These are phyloP conservation scores for Vanrija sp. DNA, from an alignment of 1,284 basidiomycete species.

Conservation along the genomic window DNA sequence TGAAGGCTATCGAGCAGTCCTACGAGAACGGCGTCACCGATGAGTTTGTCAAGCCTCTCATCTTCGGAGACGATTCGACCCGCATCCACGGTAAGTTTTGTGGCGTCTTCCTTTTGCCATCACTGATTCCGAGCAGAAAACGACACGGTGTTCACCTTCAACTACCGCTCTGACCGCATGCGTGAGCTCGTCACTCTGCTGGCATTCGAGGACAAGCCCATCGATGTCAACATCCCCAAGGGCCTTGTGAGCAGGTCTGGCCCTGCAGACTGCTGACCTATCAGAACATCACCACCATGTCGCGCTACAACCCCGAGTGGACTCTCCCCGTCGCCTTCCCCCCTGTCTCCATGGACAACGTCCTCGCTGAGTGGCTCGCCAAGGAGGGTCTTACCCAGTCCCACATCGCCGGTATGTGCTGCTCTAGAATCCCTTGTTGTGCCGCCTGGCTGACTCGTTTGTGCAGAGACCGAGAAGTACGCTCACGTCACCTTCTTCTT, in stretches of 20 bases:
- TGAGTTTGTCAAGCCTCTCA: conserved; percentile 90
- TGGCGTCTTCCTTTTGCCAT: conserved; percentile 3
- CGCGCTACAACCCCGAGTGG: conserved; percentile 84
- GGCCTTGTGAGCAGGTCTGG: conserved; percentile 58
- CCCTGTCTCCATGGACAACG: conserved; percentile 83
- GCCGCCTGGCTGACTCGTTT: background rate
- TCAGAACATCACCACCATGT: conserved; percentile 84
- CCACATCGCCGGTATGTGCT: conserved; percentile 67
- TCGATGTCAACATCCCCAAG: conserved; percentile 76
- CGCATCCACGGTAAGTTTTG: conserved; percentile 65
- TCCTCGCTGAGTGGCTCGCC: conserved; percentile 81
- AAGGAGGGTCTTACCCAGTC: conserved; percentile 74
- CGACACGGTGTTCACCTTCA: conserved; percentile 89
- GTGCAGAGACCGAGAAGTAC: conserved; percentile 83
- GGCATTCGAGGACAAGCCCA: conserved; percentile 69
- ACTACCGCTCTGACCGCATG: conserved; percentile 92
- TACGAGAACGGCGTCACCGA: conserved; percentile 81
- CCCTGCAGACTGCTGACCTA: background rate
- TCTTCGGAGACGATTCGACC: conserved; percentile 71
- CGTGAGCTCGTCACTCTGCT: conserved; percentile 78
- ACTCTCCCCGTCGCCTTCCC: conserved; percentile 83
- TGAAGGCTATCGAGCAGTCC: conserved; percentile 65
- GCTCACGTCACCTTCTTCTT: conserved; percentile 96
- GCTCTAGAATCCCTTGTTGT: too few relatives aligned
- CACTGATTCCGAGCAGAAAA: conserved; percentile 44